A percentile compares a stretch with the other conserved stretches of the same genome.
Conservation (phyloP, 208 protist species). For the Leishmania martiniquensis region DNA sequence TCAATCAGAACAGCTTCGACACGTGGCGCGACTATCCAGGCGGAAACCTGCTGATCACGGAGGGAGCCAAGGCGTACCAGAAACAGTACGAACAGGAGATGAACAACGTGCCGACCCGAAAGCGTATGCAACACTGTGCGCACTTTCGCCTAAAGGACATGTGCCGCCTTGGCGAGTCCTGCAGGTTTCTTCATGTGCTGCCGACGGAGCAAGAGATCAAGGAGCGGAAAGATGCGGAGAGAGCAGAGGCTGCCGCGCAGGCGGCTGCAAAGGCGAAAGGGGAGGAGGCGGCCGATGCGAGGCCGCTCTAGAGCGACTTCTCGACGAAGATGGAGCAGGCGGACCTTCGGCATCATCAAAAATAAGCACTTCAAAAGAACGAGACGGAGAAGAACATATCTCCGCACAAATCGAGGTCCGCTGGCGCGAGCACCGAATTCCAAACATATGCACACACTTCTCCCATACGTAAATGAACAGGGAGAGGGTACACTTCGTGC, state of each 20-base stretch:
- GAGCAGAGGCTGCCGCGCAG: slow-evolving; percentile 10
- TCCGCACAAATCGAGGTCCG: neutral
- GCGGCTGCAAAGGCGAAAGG: slow-evolving; percentile 1
- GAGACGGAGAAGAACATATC: neutral
- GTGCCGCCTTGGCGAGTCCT: slow-evolving; percentile 76
- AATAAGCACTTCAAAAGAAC: neutral
- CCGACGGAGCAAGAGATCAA: slow-evolving; percentile 39
- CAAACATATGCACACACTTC: neutral
- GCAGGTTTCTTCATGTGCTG: slow-evolving; percentile 86
- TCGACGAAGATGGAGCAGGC: neutral
- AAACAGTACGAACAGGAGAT: slow-evolving; percentile 58
- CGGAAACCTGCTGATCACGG: slow-evolving; percentile 72
- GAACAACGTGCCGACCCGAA: slow-evolving; percentile 54
- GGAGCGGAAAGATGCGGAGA: slow-evolving; percentile 35
- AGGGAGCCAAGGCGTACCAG: slow-evolving; percentile 65
- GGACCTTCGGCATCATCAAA: neutral
- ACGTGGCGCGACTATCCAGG: slow-evolving; percentile 68
- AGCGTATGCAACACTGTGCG: slow-evolving; percentile 90
- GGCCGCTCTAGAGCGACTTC: neutral
- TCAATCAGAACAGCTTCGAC: slow-evolving; percentile 83
- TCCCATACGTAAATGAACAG: neutral
- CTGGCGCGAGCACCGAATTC: neutral
- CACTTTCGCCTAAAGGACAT: slow-evolving; percentile 86
- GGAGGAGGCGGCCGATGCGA: slow-evolving; percentile 5
- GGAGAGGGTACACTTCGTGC: neutral